Conservation (phyloP, 495 filamentous ascomycete genomes). For the Daldinia decipiens region DNA sequence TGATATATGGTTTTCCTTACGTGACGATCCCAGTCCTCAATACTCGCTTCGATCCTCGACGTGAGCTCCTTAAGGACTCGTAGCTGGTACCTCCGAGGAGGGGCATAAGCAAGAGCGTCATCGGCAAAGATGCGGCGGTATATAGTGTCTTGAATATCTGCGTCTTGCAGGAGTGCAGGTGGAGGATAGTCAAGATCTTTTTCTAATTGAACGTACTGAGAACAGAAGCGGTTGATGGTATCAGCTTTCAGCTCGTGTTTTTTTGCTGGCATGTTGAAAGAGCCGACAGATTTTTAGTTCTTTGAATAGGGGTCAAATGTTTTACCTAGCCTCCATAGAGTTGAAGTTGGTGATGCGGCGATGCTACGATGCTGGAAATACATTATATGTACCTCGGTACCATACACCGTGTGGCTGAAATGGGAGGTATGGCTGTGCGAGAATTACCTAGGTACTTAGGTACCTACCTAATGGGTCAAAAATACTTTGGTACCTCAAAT, state of each 20-base stretch:
- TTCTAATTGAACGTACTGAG: constrained; percentile 57
- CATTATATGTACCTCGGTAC: constrained; percentile 4
- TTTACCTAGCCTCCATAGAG: too few relatives aligned
- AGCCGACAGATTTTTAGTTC: not conserved
- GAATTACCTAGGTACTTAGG: too few relatives aligned
- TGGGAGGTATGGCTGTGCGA: not conserved
- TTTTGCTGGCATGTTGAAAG: constrained; percentile 11
- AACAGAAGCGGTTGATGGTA: constrained; percentile 50
- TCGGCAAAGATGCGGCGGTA: constrained; percentile 72
- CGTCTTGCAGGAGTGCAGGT: constrained; percentile 45
- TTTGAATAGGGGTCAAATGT: too few relatives aligned
- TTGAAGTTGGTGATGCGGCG: too few relatives aligned
- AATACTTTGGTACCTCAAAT: too few relatives aligned
- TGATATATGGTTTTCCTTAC: constrained; percentile 62
- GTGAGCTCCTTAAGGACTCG: constrained; percentile 77
- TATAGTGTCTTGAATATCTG: constrained; percentile 67
- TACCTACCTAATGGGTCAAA: not conserved
- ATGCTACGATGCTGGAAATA: too few relatives aligned
- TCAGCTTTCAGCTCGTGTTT: not conserved
- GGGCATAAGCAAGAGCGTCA: constrained; percentile 58
- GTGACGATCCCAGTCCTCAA: constrained; percentile 83
- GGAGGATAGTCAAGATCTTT: constrained; percentile 49
- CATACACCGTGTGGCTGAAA: not conserved
- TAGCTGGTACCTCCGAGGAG: constrained; percentile 74
- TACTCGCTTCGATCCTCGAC: constrained; percentile 70